Evolutionary conservation across 306 rosid genomes (phyloP).

Genomic region (Trifolium repens): DNA sequence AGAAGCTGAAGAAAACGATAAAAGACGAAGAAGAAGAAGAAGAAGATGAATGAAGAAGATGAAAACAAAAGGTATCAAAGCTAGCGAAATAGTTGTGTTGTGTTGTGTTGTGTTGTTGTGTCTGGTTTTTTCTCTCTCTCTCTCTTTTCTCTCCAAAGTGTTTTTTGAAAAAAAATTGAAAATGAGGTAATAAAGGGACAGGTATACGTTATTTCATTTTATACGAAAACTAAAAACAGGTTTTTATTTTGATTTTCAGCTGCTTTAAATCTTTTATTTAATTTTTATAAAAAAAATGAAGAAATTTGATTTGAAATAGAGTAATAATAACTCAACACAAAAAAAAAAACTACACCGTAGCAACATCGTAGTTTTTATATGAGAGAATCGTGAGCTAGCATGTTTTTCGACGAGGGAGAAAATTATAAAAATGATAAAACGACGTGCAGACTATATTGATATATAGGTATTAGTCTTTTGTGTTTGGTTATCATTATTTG

Average conservation of each 20-base stretch:
- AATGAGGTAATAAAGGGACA: slow-evolving; percentile 39
- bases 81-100: neutral
- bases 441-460: too few species aligned
- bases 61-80: slow-evolving; percentile 50
- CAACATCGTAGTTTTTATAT: too few species aligned
- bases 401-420: too few species aligned
- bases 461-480: too few species aligned
- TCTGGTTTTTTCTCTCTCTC: slow-evolving; percentile 21
- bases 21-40: slow-evolving; percentile 33
- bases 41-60: slow-evolving; percentile 21
- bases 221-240: neutral
- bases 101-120: neutral
- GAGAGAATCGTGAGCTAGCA: too few species aligned
- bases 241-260: neutral
- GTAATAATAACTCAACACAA: too few species aligned
- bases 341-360: too few species aligned
- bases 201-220: neutral
- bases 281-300: neutral
- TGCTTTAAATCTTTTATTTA: neutral
- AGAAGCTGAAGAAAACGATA: slow-evolving; percentile 61
- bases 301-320: too few species aligned
- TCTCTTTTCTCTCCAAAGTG: slow-evolving; percentile 17
- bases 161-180: slow-evolving; percentile 15
- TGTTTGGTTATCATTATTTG: too few species aligned
- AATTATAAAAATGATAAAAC: too few species aligned